These are phyloP conservation scores for Calonectria montana DNA, from an alignment of 2,329 filamentous ascomycete species.

Conservation along the genomic window DNA sequence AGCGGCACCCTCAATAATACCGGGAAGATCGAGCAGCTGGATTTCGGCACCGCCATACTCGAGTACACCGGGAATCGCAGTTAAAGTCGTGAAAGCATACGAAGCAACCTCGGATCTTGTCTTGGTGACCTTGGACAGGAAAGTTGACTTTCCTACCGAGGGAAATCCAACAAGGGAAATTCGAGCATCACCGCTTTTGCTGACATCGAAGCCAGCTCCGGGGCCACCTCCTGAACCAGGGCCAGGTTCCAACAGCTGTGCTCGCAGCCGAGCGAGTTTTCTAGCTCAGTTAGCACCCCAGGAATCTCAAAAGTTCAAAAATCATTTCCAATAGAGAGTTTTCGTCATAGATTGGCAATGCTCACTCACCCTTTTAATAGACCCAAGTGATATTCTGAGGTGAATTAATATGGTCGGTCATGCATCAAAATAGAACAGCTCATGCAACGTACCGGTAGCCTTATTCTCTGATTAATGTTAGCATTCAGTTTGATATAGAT, in stretches of 20 bases:
- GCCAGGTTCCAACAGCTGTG: slow-evolving; percentile 91
- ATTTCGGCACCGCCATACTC: slow-evolving; percentile 99
- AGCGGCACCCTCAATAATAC: slow-evolving; percentile 96
- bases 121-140: slow-evolving; percentile 98
- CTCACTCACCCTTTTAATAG: slow-evolving; percentile 94
- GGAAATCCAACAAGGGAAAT: slow-evolving; percentile 99
- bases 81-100: slow-evolving; percentile 97
- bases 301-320: not conserved
- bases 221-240: slow-evolving; percentile 82
- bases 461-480: slow-evolving; percentile 82
- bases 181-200: slow-evolving; percentile 94
- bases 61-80: slow-evolving; percentile 95
- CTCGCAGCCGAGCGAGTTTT: slow-evolving; percentile 94
- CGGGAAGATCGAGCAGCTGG: slow-evolving; percentile 95
- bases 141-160: slow-evolving; percentile 98
- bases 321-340: not conserved
- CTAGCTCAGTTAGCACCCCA: slow-evolving; percentile 57
- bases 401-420: not conserved
- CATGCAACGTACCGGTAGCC: slow-evolving; percentile 82
- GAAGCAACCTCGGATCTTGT: slow-evolving; percentile 96
- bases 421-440: not conserved
- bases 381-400: slow-evolving; percentile 94
- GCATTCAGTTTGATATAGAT: slow-evolving; percentile 25
- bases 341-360: not conserved
- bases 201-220: slow-evolving; percentile 91